Conservation (phyloP, 306 rosid genomes). For the Gillenia trifoliata region DNA sequence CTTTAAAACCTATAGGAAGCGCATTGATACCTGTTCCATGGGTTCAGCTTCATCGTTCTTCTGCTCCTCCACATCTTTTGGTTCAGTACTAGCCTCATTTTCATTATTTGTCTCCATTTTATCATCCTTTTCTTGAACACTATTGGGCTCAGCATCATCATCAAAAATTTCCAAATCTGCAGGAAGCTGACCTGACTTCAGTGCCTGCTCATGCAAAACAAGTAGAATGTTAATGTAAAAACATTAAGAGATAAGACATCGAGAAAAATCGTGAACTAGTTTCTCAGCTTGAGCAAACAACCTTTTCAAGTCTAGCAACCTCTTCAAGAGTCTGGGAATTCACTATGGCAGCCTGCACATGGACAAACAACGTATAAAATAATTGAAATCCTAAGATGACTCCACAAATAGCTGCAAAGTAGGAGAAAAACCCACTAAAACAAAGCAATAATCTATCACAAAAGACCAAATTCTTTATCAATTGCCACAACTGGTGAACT, state of each 20-base stretch:
- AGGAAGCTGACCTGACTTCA: conserved; percentile 90
- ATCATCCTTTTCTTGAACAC: conserved; percentile 32
- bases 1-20: neutral
- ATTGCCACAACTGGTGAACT: neutral
- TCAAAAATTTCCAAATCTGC: conserved; percentile 50
- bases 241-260: neutral
- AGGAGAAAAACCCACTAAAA: neutral
- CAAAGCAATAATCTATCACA: neutral
- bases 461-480: neutral
- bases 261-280: neutral
- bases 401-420: neutral
- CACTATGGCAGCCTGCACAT: conserved; percentile 92
- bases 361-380: neutral
- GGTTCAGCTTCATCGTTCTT: conserved; percentile 43
- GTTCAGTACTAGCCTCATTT: conserved; percentile 32
- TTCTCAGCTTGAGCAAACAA: conserved; percentile 23
- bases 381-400: neutral
- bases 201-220: conserved; percentile 53
- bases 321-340: conserved; percentile 97
- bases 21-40: conserved; percentile 65
- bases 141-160: conserved; percentile 36
- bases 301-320: conserved; percentile 99
- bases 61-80: conserved; percentile 44
- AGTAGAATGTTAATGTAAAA: conserved; percentile 6
- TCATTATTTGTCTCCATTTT: conserved; percentile 16